Evolutionary conservation across 116 monocot genomes (phyloP), one percentile per base, ranked within the genome.

Genomic region (Papilionanthe hybrid): DNA sequence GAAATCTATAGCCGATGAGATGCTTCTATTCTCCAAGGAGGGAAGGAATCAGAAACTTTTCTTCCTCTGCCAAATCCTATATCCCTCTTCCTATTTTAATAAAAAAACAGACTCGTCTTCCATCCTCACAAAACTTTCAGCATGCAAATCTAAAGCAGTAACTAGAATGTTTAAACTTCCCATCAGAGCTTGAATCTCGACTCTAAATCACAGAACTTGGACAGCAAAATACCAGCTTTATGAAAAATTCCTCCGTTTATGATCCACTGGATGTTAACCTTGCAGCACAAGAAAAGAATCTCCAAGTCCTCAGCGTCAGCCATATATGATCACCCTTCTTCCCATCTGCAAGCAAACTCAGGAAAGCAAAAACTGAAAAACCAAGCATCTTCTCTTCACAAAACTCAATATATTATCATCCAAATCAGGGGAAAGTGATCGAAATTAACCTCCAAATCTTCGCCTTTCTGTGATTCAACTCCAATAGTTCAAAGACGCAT

Each of bases 21-120:
- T 71, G 41, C 71, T 41, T 71, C 37, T 71, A 15, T 71, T 71
- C 29, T 17, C 32, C 28, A 2, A 71, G 17, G 32, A 12, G 32
- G 71, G 5, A 71, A 71, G 71, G 71, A 71, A 71, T 41, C 71
- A 71, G 71, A 71, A 71, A 71, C 15, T 41, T 71, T 71, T 71
- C 71, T 71, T 41, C 71, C 12, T 17, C 30, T 18, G 69, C 27
- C 69, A 69, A 69, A 30, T 32, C 69, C 69, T 18, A 29, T 0
- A 17, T 6, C 37, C 18, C 71, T 32, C 37, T 18, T 41, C 37
- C 17, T 29, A 6, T 13, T 32, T 65, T 32, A 41, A 19, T 71
- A 32, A 71, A 32, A 12, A 6, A 71, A 71, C 71, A 65, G 65
- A 1, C 53, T 65, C 27, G 13, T 28, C 65, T 23, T 65, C 25